phyloP scores from a whole-genome alignment of 1,284 basidiomycete genomes.

The Irpex lacteus region DNA sequence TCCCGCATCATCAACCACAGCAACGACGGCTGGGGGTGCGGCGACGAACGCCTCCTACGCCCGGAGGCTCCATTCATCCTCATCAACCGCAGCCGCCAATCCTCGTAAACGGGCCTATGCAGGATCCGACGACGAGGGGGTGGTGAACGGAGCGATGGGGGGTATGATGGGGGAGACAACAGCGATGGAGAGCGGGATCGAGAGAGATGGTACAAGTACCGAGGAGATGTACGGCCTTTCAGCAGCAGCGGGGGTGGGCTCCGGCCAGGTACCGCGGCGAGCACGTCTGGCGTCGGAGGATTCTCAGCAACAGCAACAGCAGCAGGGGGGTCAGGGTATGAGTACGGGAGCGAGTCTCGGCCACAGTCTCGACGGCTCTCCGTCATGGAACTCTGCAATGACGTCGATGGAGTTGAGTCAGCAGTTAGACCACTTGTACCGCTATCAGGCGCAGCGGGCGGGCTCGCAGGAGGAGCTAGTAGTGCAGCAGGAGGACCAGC shows the following conservation, averaged over 20 bases:
- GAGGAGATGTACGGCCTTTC: slow-evolving; percentile 30
- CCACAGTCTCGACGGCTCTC: slow-evolving; percentile 75
- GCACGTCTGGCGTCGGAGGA: slow-evolving; percentile 1
- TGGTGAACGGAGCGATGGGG: slow-evolving; percentile 25
- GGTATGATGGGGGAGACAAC: slow-evolving; percentile 32
- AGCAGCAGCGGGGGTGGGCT: slow-evolving; percentile 22
- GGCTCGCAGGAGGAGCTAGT: slow-evolving; percentile 20
- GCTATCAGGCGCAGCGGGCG: slow-evolving; percentile 23
- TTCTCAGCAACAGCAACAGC: background rate
- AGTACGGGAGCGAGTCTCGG: slow-evolving; percentile 64
- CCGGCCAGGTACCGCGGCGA: slow-evolving; percentile 13
- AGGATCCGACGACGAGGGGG: slow-evolving; percentile 46
- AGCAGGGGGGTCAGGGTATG: slow-evolving; percentile 36
- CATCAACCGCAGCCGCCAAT: slow-evolving; percentile 27
- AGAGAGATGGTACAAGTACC: slow-evolving; percentile 21
- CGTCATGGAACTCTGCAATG: slow-evolving; percentile 84
- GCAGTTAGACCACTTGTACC: slow-evolving; percentile 30
- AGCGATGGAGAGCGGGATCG: slow-evolving; percentile 29
- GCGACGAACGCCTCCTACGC: slow-evolving; percentile 26
- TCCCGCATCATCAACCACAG: slow-evolving; percentile 26
- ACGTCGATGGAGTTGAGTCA: slow-evolving; percentile 35
- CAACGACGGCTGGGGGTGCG: slow-evolving; percentile 27
- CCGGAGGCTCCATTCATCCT: slow-evolving; percentile 18
- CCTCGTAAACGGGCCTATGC: slow-evolving; percentile 65
- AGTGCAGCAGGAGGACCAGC: slow-evolving; percentile 23